Base-by-base conservation (phyloP, 495 filamentous ascomycete species). In the Penicillium taxi region DNA sequence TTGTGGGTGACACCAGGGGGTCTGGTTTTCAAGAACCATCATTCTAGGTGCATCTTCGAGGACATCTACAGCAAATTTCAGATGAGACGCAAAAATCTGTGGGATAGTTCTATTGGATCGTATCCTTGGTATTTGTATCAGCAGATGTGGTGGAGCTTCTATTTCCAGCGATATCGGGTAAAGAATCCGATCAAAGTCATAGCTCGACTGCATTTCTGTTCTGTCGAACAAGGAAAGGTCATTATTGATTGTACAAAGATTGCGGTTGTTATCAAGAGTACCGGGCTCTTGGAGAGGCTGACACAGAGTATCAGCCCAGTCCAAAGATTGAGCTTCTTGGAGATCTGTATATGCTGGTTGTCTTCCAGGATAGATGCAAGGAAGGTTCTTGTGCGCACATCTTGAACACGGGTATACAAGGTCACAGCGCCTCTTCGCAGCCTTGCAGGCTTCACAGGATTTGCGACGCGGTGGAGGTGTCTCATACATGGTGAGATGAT, bases 361-460 rank as follows among this genome's bases (percentile, higher is more conserved):
- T 35, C 37, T 47, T 6, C 52, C 47, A 5, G 61, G 61, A 42
- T 77, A 77, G 12, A 48, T 32, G 54, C 73, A 77, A 2, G 47
- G 32, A 8, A 72, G 14, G 22, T 53, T 51, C 32, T 65, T 52
- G 37, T 58, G 56, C 5, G 48, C 33, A 46, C 73, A 77, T 23
- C 73, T 63, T 9, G 56, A 56, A 35, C 73, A 77, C 14, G 72
- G 73, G 16, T 55, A 55, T 5, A 54, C 58, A 2, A 70, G 54
- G 31, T 73, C 70, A 43, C 73, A 77, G 11, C 69, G 65, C 9
- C 73, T 55, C 43, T 75, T 77, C 6, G 66, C 64, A 35, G 59
- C 63, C 47, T 69, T 70, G 52, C 73, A 77, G n/a, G 61, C 59
- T 17, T 61, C 56, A 41, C 73, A 74, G 54, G 60, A 70, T 41